These are phyloP conservation scores for Cladosporium velox DNA, from an alignment of 2,329 filamentous ascomycete species.

Conservation along the genomic window DNA sequence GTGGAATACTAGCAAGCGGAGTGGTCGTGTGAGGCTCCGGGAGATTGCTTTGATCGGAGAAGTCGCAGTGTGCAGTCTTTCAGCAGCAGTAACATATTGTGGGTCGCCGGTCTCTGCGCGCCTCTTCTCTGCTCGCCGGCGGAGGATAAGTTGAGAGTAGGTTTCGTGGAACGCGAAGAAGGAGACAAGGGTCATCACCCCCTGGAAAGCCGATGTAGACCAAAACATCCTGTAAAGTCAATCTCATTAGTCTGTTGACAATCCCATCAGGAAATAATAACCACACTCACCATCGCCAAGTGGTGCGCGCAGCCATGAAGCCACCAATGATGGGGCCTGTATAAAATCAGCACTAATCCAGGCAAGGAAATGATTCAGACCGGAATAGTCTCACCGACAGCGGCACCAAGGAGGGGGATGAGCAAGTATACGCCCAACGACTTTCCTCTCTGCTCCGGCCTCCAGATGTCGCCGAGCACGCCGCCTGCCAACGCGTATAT, in stretches of 20 bases:
- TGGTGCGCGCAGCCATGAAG: constrained; percentile 63
- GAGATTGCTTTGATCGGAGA: constrained; percentile 37
- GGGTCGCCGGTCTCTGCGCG: constrained; percentile 56
- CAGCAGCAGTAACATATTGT: constrained; percentile 60
- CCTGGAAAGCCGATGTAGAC: constrained; percentile 64
- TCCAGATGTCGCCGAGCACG: constrained; percentile 57
- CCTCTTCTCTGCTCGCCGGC: constrained; percentile 33
- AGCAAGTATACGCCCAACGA: constrained; percentile 65
- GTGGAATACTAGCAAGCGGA: constrained; percentile 39
- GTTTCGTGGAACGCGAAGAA: constrained; percentile 66
- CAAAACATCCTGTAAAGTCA: constrained; percentile 56
- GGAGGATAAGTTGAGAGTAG: constrained; percentile 65
- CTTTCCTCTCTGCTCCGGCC: constrained; percentile 62
- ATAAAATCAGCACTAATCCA: not conserved
- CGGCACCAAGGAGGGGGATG: constrained; percentile 65
- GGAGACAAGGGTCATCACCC: constrained; percentile 61
- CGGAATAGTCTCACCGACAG: constrained; percentile 29
- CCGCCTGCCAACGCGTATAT: constrained; percentile 42
- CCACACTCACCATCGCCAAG: constrained; percentile 65
- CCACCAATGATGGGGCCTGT: constrained; percentile 67
- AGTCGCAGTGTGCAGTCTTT: constrained; percentile 56
- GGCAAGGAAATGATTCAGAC: not conserved
- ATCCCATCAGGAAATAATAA: not conserved
- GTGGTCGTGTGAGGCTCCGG: constrained; percentile 36
- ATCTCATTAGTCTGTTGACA: not conserved